phyloP scores from a whole-genome alignment of 2,329 filamentous ascomycete genomes.

The Ceratocystis diversiconidia region DNA sequence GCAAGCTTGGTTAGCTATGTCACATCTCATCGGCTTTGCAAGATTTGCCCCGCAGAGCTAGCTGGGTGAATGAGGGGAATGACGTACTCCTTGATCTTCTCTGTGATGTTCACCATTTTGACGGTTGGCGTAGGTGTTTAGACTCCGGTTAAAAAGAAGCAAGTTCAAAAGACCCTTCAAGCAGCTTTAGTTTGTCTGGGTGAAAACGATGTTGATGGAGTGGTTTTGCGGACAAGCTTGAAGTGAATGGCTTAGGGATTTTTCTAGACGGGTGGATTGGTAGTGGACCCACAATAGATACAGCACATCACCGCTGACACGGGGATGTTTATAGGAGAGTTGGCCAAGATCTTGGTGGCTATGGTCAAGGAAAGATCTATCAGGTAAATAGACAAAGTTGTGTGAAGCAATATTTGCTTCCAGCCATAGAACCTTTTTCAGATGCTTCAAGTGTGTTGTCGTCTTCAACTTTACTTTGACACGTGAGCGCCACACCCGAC shows the following conservation, averaged over 20 bases:
- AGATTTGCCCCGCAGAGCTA: conserved; percentile 6
- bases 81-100: conserved; percentile 96
- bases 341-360: too few species aligned
- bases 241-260: neutral
- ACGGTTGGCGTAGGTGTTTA: conserved; percentile 25
- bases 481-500: neutral
- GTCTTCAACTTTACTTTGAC: neutral
- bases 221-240: neutral
- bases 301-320: neutral
- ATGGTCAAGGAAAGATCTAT: too few species aligned
- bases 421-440: too few species aligned
- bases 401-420: too few species aligned
- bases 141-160: too few species aligned
- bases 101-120: conserved; percentile 94
- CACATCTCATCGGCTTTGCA: neutral
- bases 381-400: too few species aligned
- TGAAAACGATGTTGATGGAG: neutral
- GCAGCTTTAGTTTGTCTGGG: too few species aligned
- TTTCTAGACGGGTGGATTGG: neutral
- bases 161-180: too few species aligned
- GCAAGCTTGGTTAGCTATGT: conserved; percentile 20
- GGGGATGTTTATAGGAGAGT: too few species aligned
- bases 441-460: neutral
- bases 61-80: neutral
- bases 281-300: conserved; percentile 3